Evolutionary conservation across 768 basidiomycete genomes (phyloP).

Genomic region (Lentinula detonsa): DNA sequence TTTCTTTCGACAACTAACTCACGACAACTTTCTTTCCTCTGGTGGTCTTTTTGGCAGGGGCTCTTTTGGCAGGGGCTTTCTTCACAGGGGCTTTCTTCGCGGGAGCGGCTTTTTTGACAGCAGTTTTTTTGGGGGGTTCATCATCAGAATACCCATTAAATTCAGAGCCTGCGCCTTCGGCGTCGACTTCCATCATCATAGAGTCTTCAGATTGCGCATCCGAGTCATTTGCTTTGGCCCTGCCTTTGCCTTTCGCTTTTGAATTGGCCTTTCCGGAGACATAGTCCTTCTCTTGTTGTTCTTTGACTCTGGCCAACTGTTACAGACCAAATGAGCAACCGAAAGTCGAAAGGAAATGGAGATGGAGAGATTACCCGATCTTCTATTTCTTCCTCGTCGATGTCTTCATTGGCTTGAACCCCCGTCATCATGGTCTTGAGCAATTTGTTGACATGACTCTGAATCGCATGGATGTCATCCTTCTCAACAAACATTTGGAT

Average conservation of each 20-base stretch:
- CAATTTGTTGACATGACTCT: slow-evolving; percentile 57
- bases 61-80: slow-evolving; percentile 20
- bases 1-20: background rate
- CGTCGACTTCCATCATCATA: slow-evolving; percentile 73
- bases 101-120: slow-evolving; percentile 25
- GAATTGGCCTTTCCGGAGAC: slow-evolving; percentile 35
- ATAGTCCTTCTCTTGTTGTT: slow-evolving; percentile 62
- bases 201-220: slow-evolving; percentile 56
- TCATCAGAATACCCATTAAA: slow-evolving; percentile 45
- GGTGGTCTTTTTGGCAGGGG: slow-evolving; percentile 31
- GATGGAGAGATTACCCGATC: slow-evolving; percentile 47
- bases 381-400: slow-evolving; percentile 71
- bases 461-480: slow-evolving; percentile 92
- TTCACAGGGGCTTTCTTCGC: slow-evolving; percentile 11
- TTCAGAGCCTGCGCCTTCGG: slow-evolving; percentile 31
- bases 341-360: background rate
- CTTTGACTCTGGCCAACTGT: slow-evolving; percentile 66
- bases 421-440: slow-evolving; percentile 61
- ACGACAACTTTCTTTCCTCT: slow-evolving; percentile 45
- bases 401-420: slow-evolving; percentile 40
- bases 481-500: slow-evolving; percentile 97
- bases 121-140: slow-evolving; percentile 29
- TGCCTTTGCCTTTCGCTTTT: slow-evolving; percentile 46
- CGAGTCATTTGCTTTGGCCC: slow-evolving; percentile 47
- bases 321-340: slow-evolving; percentile 2